A percentile compares a stretch with the other conserved stretches of the same genome.
These are phyloP conservation scores for Ascoidea rubescens DNA, from an alignment of 805 yeast species.

Conservation along the genomic window DNA sequence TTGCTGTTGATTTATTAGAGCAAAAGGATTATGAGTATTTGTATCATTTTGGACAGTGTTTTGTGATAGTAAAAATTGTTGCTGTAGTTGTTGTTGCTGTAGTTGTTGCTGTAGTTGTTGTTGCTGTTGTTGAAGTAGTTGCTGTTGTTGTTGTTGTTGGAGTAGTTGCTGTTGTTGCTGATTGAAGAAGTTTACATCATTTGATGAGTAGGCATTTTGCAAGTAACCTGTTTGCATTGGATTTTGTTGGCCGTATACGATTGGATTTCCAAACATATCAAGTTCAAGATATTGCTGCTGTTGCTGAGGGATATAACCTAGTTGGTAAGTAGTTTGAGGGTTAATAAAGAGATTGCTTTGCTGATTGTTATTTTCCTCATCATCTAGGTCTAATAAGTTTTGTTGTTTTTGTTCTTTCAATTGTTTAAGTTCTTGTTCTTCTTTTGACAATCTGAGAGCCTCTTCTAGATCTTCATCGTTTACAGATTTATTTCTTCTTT, in stretches of 20 bases:
- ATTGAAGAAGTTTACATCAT: conserved; percentile 12
- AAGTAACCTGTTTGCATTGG: conserved; percentile 42
- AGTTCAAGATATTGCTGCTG: conserved; percentile 25
- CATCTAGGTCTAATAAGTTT: conserved; percentile 42
- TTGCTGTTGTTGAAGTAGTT: conserved; percentile 25
- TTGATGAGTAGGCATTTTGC: conserved; percentile 25
- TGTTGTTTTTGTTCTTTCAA: conserved; percentile 26
- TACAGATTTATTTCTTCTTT: conserved; percentile 25
- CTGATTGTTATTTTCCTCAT: conserved; percentile 16
- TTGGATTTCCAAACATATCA: conserved; percentile 60
- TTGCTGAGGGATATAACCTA: conserved; percentile 16
- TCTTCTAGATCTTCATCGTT: conserved; percentile 40
- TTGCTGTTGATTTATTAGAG: conserved; percentile 22
- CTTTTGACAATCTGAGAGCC: conserved; percentile 59
- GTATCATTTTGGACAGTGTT: conserved; percentile 22
- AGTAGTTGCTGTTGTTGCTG: conserved; percentile 21
- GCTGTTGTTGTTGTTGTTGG: conserved; percentile 19
- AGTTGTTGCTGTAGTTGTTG: conserved; percentile 25
- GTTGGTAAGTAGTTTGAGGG: conserved; percentile 9
- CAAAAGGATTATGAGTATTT: conserved; percentile 73
- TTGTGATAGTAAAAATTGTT: conserved; percentile 33
- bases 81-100: conserved; percentile 22
- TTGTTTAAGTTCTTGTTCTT: conserved; percentile 61
- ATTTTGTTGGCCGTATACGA: conserved; percentile 28
- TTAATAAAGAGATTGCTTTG: conserved; percentile 4